Conservation (phyloP, 192 early-diverging fungal species). For the Coemansia furcata region DNA sequence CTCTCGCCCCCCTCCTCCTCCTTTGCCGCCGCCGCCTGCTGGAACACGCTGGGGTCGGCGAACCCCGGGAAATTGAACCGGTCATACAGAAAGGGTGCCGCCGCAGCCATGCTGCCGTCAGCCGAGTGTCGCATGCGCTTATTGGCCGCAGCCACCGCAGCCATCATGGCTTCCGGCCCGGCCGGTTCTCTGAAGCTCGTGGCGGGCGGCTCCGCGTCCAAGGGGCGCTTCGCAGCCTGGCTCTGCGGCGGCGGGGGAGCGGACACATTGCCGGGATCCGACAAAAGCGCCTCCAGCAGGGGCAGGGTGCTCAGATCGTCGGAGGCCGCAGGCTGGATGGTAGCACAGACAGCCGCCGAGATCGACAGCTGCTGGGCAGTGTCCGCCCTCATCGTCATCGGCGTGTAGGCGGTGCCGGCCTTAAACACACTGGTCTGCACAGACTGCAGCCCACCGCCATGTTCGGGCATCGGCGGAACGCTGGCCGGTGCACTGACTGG, state of each 20-base stretch:
- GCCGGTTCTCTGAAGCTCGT: background rate
- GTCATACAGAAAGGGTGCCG: background rate
- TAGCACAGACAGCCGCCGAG: background rate
- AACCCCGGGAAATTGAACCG: background rate
- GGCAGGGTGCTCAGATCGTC: slow-evolving; percentile 32
- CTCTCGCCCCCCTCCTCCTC: slow-evolving; percentile 8
- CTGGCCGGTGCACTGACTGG: background rate
- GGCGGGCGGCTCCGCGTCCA: background rate
- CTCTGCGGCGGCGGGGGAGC: background rate
- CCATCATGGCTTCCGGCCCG: background rate
- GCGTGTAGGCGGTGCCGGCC: background rate
- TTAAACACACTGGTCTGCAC: background rate
- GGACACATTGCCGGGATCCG: slow-evolving; percentile 21
- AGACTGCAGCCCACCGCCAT: background rate
- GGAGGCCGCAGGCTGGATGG: slow-evolving; percentile 5
- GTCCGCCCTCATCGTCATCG: background rate
- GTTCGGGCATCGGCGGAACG: background rate
- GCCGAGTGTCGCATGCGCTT: slow-evolving; percentile 32
- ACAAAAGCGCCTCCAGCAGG: slow-evolving; percentile 45
- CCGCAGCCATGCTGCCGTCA: background rate
- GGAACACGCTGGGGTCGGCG: background rate
- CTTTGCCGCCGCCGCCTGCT: background rate
- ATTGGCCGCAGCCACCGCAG: slow-evolving; percentile 3
- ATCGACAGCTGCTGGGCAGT: background rate
- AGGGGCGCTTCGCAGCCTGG: background rate